Base-by-base conservation (phyloP, 2,329 filamentous ascomycete genomes). In the Didymella sp. region DNA sequence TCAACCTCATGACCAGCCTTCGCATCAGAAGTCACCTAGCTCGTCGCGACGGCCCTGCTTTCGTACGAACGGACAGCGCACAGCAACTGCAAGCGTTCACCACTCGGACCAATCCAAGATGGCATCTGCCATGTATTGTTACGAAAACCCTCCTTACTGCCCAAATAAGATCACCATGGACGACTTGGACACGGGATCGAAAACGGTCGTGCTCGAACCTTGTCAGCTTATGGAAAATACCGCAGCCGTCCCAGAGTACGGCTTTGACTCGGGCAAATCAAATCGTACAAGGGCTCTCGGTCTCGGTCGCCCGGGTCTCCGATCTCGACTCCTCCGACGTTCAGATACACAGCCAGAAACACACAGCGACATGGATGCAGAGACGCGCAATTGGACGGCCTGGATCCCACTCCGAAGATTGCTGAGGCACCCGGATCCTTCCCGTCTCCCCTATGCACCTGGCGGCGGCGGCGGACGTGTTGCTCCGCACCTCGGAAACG, bases 201-300 rank as follows among this genome's bases (percentile, higher is more conserved):
- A 22, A 46, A 51, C 53, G 47, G 41, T 42, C 47, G 47, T 56
- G 40, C 31, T 31, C 11, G n/a, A 40, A 38, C 52, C 52, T 45
- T 38, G 52, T 43, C 44, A 25, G 24, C 17, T 15, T 22, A 9
- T 27, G 43, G 38, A 52, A 57, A 57, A 52, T 57, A 33, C 54
- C 54, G 54, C 54, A 44, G 21, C 27, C 28, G 27, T 37, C 19
- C 28, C 21, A 25, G 11, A 40, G 35, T 28, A 43, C 54, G 54
- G 54, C 48, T 49, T 57, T 57, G 31, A 19, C 48, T 57, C 54
- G 54, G 54, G 38, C 37, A 33, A 45, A 52, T 28, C 48, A 25
- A 19, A 28, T 47, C 30, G 54, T 45, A 52, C 44, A 38, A 6
- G 22, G 21, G 28, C 47, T 12, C 12, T 57, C 54, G 54, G 54